These are phyloP conservation scores for Cercophora sp. DNA, from an alignment of 495 filamentous ascomycete species.

Conservation along the genomic window DNA sequence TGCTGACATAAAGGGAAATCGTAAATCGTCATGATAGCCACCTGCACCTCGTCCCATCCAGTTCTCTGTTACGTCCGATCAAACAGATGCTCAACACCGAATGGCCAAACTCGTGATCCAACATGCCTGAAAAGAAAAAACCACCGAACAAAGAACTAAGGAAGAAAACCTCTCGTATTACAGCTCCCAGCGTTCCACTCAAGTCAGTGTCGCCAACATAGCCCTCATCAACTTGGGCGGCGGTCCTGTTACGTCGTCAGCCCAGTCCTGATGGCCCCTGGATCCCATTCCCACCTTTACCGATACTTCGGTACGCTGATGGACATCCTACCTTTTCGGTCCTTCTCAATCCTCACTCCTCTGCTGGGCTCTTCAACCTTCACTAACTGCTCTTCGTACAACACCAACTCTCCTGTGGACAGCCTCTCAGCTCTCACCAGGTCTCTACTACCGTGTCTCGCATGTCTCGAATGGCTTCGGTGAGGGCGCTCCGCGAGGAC, in stretches of 20 bases:
- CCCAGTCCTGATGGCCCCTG: conserved; percentile 1
- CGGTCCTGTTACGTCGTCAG: conserved; percentile 37
- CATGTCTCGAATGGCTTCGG: conserved; percentile 16
- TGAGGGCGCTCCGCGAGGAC: conserved; percentile 36
- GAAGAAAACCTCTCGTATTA: too few species aligned
- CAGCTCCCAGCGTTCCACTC: too few species aligned
- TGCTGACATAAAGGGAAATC: too few species aligned
- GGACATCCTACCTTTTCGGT: conserved; percentile 82
- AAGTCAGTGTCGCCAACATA: conserved; percentile 67
- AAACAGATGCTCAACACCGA: too few species aligned
- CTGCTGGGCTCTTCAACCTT: conserved; percentile 47
- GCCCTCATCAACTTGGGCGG: conserved; percentile 53
- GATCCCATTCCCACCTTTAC: conserved; percentile 33
- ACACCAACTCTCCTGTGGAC: conserved; percentile 48
- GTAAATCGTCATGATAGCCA: too few species aligned
- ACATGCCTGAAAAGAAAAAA: too few species aligned
- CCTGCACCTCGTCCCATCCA: too few species aligned
- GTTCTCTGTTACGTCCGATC: too few species aligned
- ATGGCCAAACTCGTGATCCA: too few species aligned
- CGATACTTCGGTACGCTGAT: conserved; percentile 57
- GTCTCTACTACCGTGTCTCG: conserved; percentile 32
- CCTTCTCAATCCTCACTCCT: conserved; percentile 68
- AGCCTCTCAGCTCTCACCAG: conserved; percentile 45
- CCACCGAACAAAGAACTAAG: too few species aligned
- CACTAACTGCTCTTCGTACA: conserved; percentile 53